Percentiles rank a stretch among this genome's conserved stretches.
These are phyloP conservation scores for Tubosaeta brunneosetosa DNA, from an alignment of 768 basidiomycete genomes.

Conservation along the genomic window DNA sequence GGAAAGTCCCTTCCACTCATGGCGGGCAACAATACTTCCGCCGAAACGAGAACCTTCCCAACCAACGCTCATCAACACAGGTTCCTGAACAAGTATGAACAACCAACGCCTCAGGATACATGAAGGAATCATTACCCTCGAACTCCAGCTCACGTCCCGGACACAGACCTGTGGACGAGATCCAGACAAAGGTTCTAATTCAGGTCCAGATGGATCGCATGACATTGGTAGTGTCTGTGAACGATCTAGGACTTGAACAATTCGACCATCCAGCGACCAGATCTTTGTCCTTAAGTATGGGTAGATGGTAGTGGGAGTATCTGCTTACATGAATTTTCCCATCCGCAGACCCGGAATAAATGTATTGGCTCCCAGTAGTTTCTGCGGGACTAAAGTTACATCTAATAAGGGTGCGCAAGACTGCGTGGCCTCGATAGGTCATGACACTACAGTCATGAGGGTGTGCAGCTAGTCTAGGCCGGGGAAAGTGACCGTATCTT, in stretches of 20 bases:
- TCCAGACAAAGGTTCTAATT: conserved; percentile 33
- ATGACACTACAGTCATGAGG: conserved; percentile 91
- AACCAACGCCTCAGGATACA: not conserved
- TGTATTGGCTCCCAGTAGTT: conserved; percentile 88
- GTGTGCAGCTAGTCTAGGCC: conserved; percentile 58
- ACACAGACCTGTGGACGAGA: conserved; percentile 51
- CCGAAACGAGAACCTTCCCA: conserved; percentile 63
- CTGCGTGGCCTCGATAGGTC: conserved; percentile 90
- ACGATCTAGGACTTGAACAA: conserved; percentile 83
- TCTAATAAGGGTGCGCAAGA: conserved; percentile 87
- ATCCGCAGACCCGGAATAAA: conserved; percentile 91
- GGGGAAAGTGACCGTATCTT: conserved; percentile 65
- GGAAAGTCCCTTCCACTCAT: conserved; percentile 92
- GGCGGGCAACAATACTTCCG: conserved; percentile 80
- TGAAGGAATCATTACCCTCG: conserved; percentile 45
- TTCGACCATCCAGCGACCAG: conserved; percentile 88
- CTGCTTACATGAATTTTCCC: conserved; percentile 72
- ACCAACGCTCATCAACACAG: conserved; percentile 85
- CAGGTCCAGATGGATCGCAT: conserved; percentile 66
- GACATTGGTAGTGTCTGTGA: conserved; percentile 64
- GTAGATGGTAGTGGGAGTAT: conserved; percentile 1
- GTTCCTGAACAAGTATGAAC: conserved; percentile 49
- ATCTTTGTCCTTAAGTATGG: conserved; percentile 46
- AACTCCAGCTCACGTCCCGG: conserved; percentile 95
- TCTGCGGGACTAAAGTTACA: conserved; percentile 94